phyloP scores from a whole-genome alignment of 768 basidiomycete species.

The Holtermannia corniformis region DNA sequence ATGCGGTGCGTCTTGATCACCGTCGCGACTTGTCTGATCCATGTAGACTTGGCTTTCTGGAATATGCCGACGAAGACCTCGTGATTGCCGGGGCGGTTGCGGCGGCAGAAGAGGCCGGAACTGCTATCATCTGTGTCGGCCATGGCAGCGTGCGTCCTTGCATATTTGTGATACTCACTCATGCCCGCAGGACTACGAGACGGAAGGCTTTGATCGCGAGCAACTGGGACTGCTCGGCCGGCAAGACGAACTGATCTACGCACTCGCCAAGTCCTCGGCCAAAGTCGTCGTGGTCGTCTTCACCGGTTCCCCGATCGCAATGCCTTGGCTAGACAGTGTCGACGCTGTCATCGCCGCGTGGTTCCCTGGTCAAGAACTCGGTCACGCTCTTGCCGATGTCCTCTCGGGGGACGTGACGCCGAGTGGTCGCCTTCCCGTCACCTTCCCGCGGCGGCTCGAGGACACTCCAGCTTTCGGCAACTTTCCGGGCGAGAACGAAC shows the following conservation, averaged over 20 bases:
- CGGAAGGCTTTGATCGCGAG: slow-evolving; percentile 47
- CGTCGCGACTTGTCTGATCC: too few species aligned
- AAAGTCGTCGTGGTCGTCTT: slow-evolving; percentile 63
- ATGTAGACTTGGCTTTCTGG: too few species aligned
- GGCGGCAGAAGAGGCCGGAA: too few species aligned
- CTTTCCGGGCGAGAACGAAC: slow-evolving; percentile 44
- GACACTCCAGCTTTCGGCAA: slow-evolving; percentile 44
- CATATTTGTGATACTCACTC: too few species aligned
- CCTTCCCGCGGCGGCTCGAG: slow-evolving; percentile 71
- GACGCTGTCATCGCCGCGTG: slow-evolving; percentile 65
- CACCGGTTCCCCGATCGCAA: slow-evolving; percentile 45
- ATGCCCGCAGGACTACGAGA: slow-evolving; percentile 62
- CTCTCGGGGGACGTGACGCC: slow-evolving; percentile 71
- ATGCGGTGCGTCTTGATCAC: too few species aligned
- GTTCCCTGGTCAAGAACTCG: slow-evolving; percentile 67
- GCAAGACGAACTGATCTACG: slow-evolving; percentile 53
- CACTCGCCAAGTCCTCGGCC: slow-evolving; percentile 52
- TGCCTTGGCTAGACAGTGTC: slow-evolving; percentile 68
- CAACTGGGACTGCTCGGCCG: slow-evolving; percentile 52
- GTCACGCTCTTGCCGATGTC: slow-evolving; percentile 63
- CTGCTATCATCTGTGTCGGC: too few species aligned
- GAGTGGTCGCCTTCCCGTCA: slow-evolving; percentile 62
- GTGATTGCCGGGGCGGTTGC: too few species aligned
- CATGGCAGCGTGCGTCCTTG: too few species aligned
- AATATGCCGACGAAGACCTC: too few species aligned